These are phyloP conservation scores for Strobilomyces echinocephalus DNA, from an alignment of 768 basidiomycete species.

Conservation along the genomic window DNA sequence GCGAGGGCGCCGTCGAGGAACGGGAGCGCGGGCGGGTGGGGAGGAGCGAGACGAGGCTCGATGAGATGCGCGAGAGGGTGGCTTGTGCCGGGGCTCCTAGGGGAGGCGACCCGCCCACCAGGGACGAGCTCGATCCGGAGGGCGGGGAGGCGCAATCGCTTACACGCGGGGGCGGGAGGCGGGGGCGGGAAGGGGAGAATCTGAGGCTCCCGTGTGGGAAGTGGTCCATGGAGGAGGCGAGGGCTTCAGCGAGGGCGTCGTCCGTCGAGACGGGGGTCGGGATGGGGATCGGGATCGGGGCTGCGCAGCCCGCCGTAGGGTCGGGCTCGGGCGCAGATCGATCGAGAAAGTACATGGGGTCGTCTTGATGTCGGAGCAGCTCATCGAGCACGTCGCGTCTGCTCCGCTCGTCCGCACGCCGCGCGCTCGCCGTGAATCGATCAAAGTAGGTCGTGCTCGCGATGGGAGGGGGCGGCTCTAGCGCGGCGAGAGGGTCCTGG, in stretches of 20 bases:
- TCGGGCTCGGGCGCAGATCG: not conserved
- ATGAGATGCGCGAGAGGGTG: slow-evolving; percentile 43
- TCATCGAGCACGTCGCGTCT: slow-evolving; percentile 57
- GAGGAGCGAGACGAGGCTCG: slow-evolving; percentile 49
- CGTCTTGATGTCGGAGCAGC: slow-evolving; percentile 60
- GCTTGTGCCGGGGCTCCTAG: slow-evolving; percentile 24
- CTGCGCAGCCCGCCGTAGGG: slow-evolving; percentile 11
- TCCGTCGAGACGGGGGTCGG: slow-evolving; percentile 30
- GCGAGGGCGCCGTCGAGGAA: slow-evolving; percentile 5
- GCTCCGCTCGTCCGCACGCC: slow-evolving; percentile 47
- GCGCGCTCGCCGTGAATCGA: slow-evolving; percentile 54
- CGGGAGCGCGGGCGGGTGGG: slow-evolving; percentile 21
- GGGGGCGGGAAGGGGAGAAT: slow-evolving; percentile 7
- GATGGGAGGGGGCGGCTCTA: no score
- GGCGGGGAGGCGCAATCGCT: slow-evolving; percentile 23
- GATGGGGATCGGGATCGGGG: slow-evolving; percentile 31
- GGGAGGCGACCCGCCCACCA: slow-evolving; percentile 7
- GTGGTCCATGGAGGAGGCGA: slow-evolving; percentile 29
- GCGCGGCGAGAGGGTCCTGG: slow-evolving; percentile 41
- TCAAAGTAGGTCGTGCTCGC: slow-evolving; percentile 53
- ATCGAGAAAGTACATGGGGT: slow-evolving; percentile 59
- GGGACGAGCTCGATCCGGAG: slow-evolving; percentile 12
- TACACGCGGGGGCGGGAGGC: slow-evolving; percentile 21
- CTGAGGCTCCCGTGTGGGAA: slow-evolving; percentile 7
- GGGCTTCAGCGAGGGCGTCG: slow-evolving; percentile 35